Conservation (phyloP, 2,329 filamentous ascomycete species). For the Aspergillus candidus region DNA sequence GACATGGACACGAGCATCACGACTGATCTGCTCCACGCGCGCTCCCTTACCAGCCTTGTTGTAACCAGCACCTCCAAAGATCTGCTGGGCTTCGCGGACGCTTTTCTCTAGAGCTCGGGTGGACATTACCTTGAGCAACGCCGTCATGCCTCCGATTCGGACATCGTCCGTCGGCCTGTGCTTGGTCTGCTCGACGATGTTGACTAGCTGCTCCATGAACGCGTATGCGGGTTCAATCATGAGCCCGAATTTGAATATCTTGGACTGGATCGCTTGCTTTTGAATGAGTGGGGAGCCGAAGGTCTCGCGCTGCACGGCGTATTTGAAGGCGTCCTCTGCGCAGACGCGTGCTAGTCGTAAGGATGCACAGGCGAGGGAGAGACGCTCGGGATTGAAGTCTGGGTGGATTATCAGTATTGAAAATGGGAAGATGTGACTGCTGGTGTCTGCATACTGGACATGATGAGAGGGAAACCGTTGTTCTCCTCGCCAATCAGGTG, state of each 20-base stretch:
- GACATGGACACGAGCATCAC: conserved; percentile 46
- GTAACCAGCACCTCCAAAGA: conserved; percentile 50
- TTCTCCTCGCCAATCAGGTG: conserved; percentile 66
- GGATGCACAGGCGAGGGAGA: conserved; percentile 58
- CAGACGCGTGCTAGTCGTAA: conserved; percentile 58
- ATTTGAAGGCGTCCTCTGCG: conserved; percentile 55
- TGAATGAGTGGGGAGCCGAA: conserved; percentile 55
- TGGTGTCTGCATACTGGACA: conserved; percentile 49
- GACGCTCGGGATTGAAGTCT: conserved; percentile 70
- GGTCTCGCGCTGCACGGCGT: conserved; percentile 58
- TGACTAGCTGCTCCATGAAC: conserved; percentile 57
- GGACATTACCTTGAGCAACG: conserved; percentile 48
- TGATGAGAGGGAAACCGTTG: conserved; percentile 64
- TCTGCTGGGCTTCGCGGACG: conserved; percentile 51
- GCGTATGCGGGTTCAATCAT: conserved; percentile 58
- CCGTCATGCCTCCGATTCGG: conserved; percentile 48
- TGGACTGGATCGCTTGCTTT: conserved; percentile 55
- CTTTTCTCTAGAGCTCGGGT: conserved; percentile 50
- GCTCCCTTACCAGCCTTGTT: conserved; percentile 46
- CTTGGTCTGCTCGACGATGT: conserved; percentile 45
- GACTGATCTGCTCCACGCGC: conserved; percentile 49
- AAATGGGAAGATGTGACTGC: background rate
- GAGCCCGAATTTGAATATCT: conserved; percentile 54
- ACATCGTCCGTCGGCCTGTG: conserved; percentile 33
- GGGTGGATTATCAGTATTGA: background rate